Evolutionary conservation across 2,329 filamentous ascomycete species (phyloP).

Genomic region (Herpotrichia juniperi): DNA sequence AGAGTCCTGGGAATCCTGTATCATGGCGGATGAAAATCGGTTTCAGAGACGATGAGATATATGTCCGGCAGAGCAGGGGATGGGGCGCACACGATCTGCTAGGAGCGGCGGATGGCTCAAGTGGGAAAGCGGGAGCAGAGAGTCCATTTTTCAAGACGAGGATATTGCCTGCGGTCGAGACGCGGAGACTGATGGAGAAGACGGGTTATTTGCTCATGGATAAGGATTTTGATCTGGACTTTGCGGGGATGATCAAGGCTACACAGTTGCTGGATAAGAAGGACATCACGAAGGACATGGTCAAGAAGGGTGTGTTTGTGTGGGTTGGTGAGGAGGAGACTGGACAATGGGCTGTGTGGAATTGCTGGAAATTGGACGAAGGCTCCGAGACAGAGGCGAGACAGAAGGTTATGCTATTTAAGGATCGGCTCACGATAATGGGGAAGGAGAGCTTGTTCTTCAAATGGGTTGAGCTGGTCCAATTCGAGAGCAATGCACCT

Average conservation of each 20-base stretch:
- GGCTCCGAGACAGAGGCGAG: constrained; percentile 66
- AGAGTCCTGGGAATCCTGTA: constrained; percentile 67
- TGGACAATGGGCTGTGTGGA: constrained; percentile 73
- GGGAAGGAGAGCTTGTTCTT: constrained; percentile 91
- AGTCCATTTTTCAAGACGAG: constrained; percentile 64
- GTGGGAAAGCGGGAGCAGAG: constrained; percentile 58
- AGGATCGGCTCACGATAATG: constrained; percentile 73
- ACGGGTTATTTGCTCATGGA: constrained; percentile 89
- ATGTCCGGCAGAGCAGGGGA: constrained; percentile 76
- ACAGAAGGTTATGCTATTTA: constrained; percentile 80
- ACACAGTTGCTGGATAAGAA: constrained; percentile 72
- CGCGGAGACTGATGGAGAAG: constrained; percentile 72
- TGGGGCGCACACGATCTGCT: constrained; percentile 70
- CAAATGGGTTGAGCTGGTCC: constrained; percentile 89
- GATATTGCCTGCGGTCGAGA: constrained; percentile 72
- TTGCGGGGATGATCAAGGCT: constrained; percentile 77
- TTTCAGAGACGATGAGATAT: constrained; percentile 79
- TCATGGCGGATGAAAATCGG: constrained; percentile 76
- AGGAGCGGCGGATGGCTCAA: constrained; percentile 52
- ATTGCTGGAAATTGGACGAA: constrained; percentile 59
- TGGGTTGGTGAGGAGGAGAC: constrained; percentile 47
- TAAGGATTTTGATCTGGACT: constrained; percentile 86
- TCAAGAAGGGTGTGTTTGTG: constrained; percentile 68
- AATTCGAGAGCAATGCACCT: constrained; percentile 81
- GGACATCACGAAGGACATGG: constrained; percentile 65